A percentile compares a stretch with the other conserved stretches of the same genome.
These are phyloP conservation scores for Aspergillus homomorphus DNA, from an alignment of 495 filamentous ascomycete species.

Conservation along the genomic window DNA sequence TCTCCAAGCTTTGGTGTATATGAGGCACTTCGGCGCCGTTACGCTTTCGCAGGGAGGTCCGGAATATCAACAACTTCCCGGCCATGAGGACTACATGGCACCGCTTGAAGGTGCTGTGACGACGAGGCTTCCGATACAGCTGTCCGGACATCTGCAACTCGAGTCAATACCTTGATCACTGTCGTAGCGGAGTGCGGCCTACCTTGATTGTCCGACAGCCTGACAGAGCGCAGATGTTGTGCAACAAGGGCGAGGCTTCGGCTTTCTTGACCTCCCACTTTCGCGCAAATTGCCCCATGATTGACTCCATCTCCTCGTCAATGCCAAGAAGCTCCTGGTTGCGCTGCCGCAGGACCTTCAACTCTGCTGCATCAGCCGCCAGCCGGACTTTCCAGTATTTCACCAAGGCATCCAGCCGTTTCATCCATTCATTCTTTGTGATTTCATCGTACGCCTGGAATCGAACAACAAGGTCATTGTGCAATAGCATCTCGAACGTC, in stretches of 20 bases:
- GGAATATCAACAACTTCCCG: slow-evolving; percentile 64
- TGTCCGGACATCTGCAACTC: slow-evolving; percentile 54
- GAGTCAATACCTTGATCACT: not conserved
- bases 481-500: slow-evolving; percentile 61
- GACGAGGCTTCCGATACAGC: slow-evolving; percentile 65
- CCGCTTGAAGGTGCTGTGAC: slow-evolving; percentile 59
- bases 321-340: slow-evolving; percentile 64
- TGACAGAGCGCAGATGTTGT: slow-evolving; percentile 66
- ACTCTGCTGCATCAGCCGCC: slow-evolving; percentile 53
- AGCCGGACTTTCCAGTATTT: slow-evolving; percentile 65
- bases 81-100: slow-evolving; percentile 62
- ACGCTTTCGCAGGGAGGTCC: slow-evolving; percentile 53
- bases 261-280: slow-evolving; percentile 74
- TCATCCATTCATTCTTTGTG: slow-evolving; percentile 65
- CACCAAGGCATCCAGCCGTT: slow-evolving; percentile 54
- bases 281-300: slow-evolving; percentile 63
- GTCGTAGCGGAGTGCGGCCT: slow-evolving; percentile 6
- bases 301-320: slow-evolving; percentile 68
- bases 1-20: slow-evolving; percentile 61
- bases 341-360: slow-evolving; percentile 53
- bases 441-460: slow-evolving; percentile 60
- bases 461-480: slow-evolving; percentile 62
- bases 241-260: slow-evolving; percentile 61
- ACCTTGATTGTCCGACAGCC: slow-evolving; percentile 64
- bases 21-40: slow-evolving; percentile 58